phyloP scores from a whole-genome alignment of 371 early-diverging fungal genomes.

The Apophysomyces ossiformis region DNA sequence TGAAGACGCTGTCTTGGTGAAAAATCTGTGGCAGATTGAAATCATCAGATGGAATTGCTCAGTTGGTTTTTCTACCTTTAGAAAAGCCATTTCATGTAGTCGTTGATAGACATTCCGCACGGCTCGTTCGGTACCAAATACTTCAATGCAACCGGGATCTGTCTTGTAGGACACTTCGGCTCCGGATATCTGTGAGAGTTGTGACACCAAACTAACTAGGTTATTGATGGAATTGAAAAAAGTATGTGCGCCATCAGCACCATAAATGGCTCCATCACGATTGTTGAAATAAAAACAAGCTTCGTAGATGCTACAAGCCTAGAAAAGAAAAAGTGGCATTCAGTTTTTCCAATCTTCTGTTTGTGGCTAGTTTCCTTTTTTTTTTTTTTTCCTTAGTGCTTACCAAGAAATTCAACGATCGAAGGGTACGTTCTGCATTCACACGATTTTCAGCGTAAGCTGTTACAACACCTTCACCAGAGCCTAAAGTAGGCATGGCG shows the following conservation, averaged over 20 bases:
- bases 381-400: background rate
- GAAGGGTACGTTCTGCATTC: conserved; percentile 75
- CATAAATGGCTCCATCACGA: conserved; percentile 39
- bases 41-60: background rate
- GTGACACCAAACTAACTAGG: conserved; percentile 45
- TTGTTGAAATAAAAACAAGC: conserved; percentile 61
- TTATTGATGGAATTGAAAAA: conserved; percentile 43
- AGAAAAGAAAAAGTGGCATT: conserved; percentile 5
- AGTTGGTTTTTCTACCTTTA: conserved; percentile 32
- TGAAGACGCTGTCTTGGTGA: conserved; percentile 42
- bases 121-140: conserved; percentile 62
- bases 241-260: conserved; percentile 30
- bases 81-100: conserved; percentile 50
- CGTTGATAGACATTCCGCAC: conserved; percentile 63
- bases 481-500: conserved; percentile 68
- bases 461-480: conserved; percentile 51
- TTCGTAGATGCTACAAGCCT: conserved; percentile 63
- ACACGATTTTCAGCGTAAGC: conserved; percentile 73
- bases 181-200: conserved; percentile 58
- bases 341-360: background rate
- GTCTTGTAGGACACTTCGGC: conserved; percentile 59
- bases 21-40: conserved; percentile 20
- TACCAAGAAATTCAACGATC: conserved; percentile 77
- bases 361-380: too few relatives aligned
- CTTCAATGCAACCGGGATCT: conserved; percentile 57